phyloP scores from a whole-genome alignment of 2,329 filamentous ascomycete species.

The Penicillium sumatraense region DNA sequence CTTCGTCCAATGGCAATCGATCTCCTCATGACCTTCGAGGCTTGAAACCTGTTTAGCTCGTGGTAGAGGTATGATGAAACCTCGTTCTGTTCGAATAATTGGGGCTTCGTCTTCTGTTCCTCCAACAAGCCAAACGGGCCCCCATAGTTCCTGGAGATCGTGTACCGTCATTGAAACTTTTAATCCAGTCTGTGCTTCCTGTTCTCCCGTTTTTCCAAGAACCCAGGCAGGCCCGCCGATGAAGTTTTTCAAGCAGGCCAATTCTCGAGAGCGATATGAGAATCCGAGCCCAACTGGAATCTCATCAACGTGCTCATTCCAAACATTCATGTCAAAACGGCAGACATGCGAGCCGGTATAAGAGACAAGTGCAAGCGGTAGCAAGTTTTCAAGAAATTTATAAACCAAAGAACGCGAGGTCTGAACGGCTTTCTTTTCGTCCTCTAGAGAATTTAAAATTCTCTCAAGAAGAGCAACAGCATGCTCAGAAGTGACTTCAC shows the following conservation, averaged over 20 bases:
- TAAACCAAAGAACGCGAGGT: slow-evolving; percentile 18
- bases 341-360: slow-evolving; percentile 16
- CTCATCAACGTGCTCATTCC: neutral
- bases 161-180: slow-evolving; percentile 13
- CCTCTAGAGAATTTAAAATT: neutral
- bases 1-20: neutral
- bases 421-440: neutral
- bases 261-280: slow-evolving; percentile 1
- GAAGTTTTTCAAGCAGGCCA: slow-evolving; percentile 15
- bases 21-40: neutral
- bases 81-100: slow-evolving; percentile 14
- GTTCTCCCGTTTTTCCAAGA: neutral
- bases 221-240: slow-evolving; percentile 12
- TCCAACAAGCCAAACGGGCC: slow-evolving; percentile 8
- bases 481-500: neutral
- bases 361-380: slow-evolving; percentile 21
- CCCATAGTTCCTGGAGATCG: slow-evolving; percentile 16
- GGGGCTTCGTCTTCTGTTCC: neutral
- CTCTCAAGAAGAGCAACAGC: neutral
- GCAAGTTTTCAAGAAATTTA: slow-evolving; percentile 42
- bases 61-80: slow-evolving; percentile 12
- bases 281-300: slow-evolving; percentile 3
- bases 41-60: neutral
- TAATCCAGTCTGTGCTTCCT: neutral
- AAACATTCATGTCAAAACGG: slow-evolving; percentile 8